Evolutionary conservation across 805 yeast species (phyloP), one percentile per base, ranked within the genome.

Genomic region (Ogataea degrootiae): DNA sequence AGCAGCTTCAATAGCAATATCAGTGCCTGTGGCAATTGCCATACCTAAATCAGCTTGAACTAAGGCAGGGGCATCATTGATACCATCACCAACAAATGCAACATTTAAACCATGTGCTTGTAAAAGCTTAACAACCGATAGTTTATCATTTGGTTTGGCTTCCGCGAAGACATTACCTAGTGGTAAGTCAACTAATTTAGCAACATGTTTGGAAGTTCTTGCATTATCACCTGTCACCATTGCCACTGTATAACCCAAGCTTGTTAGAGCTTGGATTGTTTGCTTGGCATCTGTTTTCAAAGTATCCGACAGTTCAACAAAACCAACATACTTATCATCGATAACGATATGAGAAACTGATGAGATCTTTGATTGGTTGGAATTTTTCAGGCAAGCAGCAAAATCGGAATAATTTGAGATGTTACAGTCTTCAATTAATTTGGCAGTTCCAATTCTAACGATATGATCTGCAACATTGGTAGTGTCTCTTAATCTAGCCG

Each of bases 21-120:
- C 98, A 0, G 98, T 87, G 5, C 98, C 97, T 0, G 95, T 79
- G 9, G 95, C 84, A 48, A 95, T 80, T 11, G 98, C 94, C 58
- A 95, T 81, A 22, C 99, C 99, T 17, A 94, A 68, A 55, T 90
- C 88, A 1, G 97, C 86, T 47, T 85, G 77, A 1, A 88, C 96
- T 46, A 94, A 74, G 0, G 98, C 98, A 0, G 99, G 97, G 0
- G 98, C 96, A 63, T 94, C 99, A 65, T 94, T 94, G 55, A 94
- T 87, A 50, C 99, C 99, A 68, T 94, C 99, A 36, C 99, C 99
- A 21, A 94, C 84, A 73, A 95, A 90, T 6, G 91, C 92, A 38
- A 94, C 84, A 16, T 72, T 69, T 11, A 68, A 57, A 2, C 71
- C 72, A 22, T 44, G 48, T 15, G 58, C 64, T 58, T 83, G 87